Evolutionary conservation across 257 asterid genomes (phyloP).

Genomic region (Leptodermis oblonga): DNA sequence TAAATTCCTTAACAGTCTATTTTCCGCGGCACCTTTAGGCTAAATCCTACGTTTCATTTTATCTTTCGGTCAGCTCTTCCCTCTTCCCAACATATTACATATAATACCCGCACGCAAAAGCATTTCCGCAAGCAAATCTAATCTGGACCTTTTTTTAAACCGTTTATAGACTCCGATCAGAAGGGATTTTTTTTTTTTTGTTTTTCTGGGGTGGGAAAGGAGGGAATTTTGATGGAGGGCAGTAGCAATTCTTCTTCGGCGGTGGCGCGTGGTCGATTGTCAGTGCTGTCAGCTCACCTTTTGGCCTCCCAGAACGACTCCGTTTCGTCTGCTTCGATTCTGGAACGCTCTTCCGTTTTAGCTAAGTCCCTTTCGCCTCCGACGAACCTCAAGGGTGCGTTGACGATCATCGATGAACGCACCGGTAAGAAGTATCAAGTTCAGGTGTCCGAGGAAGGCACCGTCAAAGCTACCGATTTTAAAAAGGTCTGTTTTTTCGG

Average conservation of each 20-base stretch:
- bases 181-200: too few species aligned
- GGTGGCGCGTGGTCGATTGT: conserved; percentile 78
- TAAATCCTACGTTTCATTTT: too few species aligned
- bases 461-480: conserved; percentile 80
- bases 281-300: conserved; percentile 86
- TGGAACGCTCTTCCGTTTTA: conserved; percentile 50
- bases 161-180: too few species aligned
- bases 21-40: background rate
- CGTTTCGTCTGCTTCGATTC: conserved; percentile 20
- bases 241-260: conserved; percentile 42
- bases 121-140: background rate
- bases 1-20: background rate
- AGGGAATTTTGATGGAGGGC: conserved; percentile 47
- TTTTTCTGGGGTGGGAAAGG: too few species aligned
- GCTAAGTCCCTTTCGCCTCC: conserved; percentile 53
- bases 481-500: conserved; percentile 46
- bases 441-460: conserved; percentile 87
- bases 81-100: background rate
- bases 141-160: too few species aligned
- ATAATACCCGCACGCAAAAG: background rate
- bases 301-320: conserved; percentile 39
- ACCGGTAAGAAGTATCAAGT: conserved; percentile 70
- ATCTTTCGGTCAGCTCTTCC: too few species aligned
- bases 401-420: conserved; percentile 73
- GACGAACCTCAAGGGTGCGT: conserved; percentile 53